Conservation (phyloP, 192 early-diverging fungal genomes). For the Rhizophagus prolifer region DNA sequence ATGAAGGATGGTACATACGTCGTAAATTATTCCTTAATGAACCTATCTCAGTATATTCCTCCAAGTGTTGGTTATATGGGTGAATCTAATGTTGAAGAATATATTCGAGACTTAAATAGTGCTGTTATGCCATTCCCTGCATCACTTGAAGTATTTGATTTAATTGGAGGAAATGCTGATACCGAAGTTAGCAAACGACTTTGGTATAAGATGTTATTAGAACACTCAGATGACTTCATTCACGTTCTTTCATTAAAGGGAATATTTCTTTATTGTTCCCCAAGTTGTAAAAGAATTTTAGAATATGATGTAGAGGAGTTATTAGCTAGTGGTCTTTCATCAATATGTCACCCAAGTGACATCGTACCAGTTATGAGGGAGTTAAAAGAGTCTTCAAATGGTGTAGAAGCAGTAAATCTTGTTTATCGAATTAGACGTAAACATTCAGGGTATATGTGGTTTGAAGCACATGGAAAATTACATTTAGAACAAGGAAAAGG, state of each 20-base stretch:
- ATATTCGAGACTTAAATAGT: constrained; percentile 40
- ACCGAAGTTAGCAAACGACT: constrained; percentile 32
- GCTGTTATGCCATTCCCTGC: constrained; percentile 35
- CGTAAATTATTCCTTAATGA: constrained; percentile 49
- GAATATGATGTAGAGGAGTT: constrained; percentile 58
- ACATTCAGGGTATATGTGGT: constrained; percentile 59
- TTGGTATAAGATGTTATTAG: constrained; percentile 50
- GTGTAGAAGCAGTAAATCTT: constrained; percentile 48
- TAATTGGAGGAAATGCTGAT: constrained; percentile 41
- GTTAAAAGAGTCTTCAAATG: constrained; percentile 50
- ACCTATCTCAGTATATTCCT: constrained; percentile 38
- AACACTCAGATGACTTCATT: constrained; percentile 60
- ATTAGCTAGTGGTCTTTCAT: constrained; percentile 55
- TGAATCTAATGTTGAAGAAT: constrained; percentile 35
- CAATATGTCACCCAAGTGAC: constrained; percentile 67
- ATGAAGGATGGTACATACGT: constrained; percentile 62
- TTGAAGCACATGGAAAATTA: constrained; percentile 64
- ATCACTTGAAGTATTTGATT: constrained; percentile 35
- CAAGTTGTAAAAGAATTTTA: constrained; percentile 42
- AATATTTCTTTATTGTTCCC: constrained; percentile 63
- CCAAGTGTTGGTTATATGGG: constrained; percentile 22
- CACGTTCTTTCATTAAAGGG: constrained; percentile 68
- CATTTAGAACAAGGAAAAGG: constrained; percentile 64
- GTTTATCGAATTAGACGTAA: constrained; percentile 64
- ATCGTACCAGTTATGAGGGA: constrained; percentile 68